Conservation (phyloP, 441 rosid species). For the Pelargonium australe region DNA sequence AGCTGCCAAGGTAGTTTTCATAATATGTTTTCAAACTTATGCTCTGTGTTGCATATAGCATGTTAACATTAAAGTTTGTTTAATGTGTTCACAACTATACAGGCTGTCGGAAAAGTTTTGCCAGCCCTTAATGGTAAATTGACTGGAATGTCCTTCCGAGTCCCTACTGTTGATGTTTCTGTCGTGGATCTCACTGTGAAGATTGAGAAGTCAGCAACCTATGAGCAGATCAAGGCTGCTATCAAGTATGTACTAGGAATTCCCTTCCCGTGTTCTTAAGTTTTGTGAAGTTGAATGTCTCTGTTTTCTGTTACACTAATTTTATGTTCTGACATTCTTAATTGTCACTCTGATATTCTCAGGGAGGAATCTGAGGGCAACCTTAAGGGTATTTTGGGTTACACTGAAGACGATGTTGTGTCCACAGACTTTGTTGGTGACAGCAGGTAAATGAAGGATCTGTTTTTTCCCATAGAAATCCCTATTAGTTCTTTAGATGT, state of each 20-base stretch:
- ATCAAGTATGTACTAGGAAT: slow-evolving; percentile 36
- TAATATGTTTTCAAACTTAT: neutral
- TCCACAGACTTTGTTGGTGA: slow-evolving; percentile 70
- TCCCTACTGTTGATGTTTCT: slow-evolving; percentile 77
- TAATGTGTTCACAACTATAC: neutral
- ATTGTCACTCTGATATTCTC: neutral
- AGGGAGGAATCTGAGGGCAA: slow-evolving; percentile 66
- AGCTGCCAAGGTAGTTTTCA: slow-evolving; percentile 59
- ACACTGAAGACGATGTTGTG: slow-evolving; percentile 65
- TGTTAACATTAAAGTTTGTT: neutral
- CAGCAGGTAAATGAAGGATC: slow-evolving; percentile 34
- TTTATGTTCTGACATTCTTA: neutral
- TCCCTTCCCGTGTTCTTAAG: neutral
- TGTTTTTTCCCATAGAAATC: neutral
- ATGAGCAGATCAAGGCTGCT: slow-evolving; percentile 55
- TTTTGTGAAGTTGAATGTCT: neutral
- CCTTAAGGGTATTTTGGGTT: slow-evolving; percentile 68
- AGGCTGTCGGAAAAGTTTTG: slow-evolving; percentile 80
- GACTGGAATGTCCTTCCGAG: slow-evolving; percentile 91
- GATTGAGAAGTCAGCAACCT: slow-evolving; percentile 57
- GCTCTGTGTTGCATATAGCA: neutral
- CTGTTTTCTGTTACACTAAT: neutral
- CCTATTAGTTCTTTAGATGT: neutral
- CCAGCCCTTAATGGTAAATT: slow-evolving; percentile 65
- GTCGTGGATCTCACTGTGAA: slow-evolving; percentile 81